phyloP scores from a whole-genome alignment of 345 rosid species.

The Salix viminalis region DNA sequence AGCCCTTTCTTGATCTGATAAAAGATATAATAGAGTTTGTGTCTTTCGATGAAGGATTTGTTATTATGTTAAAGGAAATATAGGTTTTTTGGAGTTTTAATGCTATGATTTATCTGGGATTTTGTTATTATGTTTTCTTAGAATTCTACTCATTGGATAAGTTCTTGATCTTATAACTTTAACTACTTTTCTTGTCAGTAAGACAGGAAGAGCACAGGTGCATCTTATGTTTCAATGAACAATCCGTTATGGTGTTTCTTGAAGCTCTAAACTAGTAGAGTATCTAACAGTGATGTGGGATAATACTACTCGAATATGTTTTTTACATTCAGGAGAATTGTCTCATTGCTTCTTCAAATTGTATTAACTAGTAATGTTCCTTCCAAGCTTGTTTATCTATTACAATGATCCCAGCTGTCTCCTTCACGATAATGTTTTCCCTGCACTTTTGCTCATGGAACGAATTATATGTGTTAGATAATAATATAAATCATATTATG shows the following conservation, averaged over 20 bases:
- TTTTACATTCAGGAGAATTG: background rate
- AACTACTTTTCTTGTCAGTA: background rate
- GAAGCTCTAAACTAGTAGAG: too few relatives aligned
- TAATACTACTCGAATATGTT: background rate
- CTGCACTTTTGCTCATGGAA: background rate
- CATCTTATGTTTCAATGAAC: background rate
- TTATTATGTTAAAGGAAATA: background rate
- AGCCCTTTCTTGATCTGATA: background rate
- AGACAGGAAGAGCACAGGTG: background rate
- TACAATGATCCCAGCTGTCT: background rate
- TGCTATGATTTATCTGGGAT: background rate
- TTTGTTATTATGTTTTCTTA: background rate
- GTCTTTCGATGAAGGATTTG: background rate
- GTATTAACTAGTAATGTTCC: background rate
- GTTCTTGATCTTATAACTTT: background rate
- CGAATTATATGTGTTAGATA: background rate
- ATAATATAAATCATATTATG: too few relatives aligned
- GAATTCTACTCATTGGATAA: background rate
- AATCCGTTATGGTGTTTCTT: background rate
- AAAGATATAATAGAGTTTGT: background rate
- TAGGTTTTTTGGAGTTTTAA: background rate
- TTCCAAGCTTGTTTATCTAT: background rate
- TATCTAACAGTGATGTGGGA: background rate
- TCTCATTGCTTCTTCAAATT: constrained; percentile 1
- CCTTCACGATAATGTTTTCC: background rate